phyloP scores from a whole-genome alignment of 2,329 filamentous ascomycete genomes.

The Hymenoscyphus occultus region DNA sequence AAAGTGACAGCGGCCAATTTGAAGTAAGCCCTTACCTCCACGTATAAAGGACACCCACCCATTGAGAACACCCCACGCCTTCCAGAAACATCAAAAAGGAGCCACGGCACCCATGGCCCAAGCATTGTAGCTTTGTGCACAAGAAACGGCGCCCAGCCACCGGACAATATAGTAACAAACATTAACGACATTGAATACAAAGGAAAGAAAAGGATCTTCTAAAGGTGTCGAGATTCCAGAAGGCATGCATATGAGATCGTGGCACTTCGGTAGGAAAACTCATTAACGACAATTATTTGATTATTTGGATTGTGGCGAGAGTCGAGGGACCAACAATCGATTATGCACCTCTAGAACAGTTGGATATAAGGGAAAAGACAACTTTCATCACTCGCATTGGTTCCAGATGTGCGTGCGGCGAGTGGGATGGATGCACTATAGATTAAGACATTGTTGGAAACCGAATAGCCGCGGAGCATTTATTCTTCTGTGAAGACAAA shows the following conservation, averaged over 20 bases:
- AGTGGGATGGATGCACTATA: slow-evolving; percentile 25
- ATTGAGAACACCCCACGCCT: slow-evolving; percentile 29
- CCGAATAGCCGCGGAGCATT: slow-evolving; percentile 9
- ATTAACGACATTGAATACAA: slow-evolving; percentile 36
- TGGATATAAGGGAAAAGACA: slow-evolving; percentile 22
- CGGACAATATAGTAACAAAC: slow-evolving; percentile 35
- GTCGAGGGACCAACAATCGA: slow-evolving; percentile 24
- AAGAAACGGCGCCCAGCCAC: slow-evolving; percentile 19
- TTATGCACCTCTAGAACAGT: slow-evolving; percentile 18
- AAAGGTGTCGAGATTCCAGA: slow-evolving; percentile 26
- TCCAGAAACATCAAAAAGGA: slow-evolving; percentile 23
- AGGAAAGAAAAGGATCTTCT: slow-evolving; percentile 28
- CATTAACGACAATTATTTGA: slow-evolving; percentile 27
- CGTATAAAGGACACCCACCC: slow-evolving; percentile 31
- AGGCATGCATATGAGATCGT: slow-evolving; percentile 19
- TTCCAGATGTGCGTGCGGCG: slow-evolving; percentile 16
- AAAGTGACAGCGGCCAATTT: slow-evolving; percentile 27
- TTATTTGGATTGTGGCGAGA: slow-evolving; percentile 26
- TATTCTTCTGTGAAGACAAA: slow-evolving; percentile 30
- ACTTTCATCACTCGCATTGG: slow-evolving; percentile 29
- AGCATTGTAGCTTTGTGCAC: slow-evolving; percentile 22
- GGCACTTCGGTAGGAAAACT: slow-evolving; percentile 17
- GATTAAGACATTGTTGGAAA: slow-evolving; percentile 19
- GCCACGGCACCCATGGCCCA: slow-evolving; percentile 23
- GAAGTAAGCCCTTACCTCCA: slow-evolving; percentile 33